Base-by-base conservation (phyloP, 2,329 filamentous ascomycete genomes). In the Penicillium sp. region DNA sequence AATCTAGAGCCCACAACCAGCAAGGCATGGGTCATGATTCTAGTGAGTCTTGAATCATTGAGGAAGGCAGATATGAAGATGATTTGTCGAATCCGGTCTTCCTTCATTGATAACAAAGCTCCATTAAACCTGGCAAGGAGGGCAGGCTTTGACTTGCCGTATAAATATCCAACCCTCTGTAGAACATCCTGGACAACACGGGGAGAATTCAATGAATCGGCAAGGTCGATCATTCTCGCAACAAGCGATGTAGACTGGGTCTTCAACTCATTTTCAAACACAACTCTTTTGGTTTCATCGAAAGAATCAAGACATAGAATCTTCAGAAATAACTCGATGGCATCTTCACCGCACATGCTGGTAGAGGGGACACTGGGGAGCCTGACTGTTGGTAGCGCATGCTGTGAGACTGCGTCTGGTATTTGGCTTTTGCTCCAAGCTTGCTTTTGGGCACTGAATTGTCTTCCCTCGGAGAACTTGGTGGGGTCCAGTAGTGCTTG, bases 381-480 rank as follows among this genome's bases (percentile, higher is more conserved):
- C 10, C 56, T 61, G 21, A 75, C 60, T 0, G 65, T 66, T 13
- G 72, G 73, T 23, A 74, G 38, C 7, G 23, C 43, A 53, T 50
- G 40, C 9, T 33, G 25, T 48, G 29, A 29, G 21, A 29, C 13
- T 10, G 11, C 15, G 5, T 43, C 33, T 6, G 31, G 34, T 8
- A 19, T 34, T 15, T 44, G 21, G 5, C 34, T 27, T 15, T 54
- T 46, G 38, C 48, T 50, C 41, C 55, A 57, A 8, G 53, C 52
- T 59, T 65, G 46, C 59, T 71, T 65, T 31, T 70, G 68, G 25
- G 69, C 63, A 51, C 66, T 62, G 57, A 78, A 65, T 4, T 64
- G 48, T 47, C 68, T 68, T 6, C 76, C 76, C 58, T 78, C 76
- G 2, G 67, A 67, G 53, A 79, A 78, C 53, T 78, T 78, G 15